A percentile compares a stretch with the other conserved stretches of the same genome.
Evolutionary conservation across 257 asterid species (phyloP).

Genomic region (Ocimum tenuiflorum): DNA sequence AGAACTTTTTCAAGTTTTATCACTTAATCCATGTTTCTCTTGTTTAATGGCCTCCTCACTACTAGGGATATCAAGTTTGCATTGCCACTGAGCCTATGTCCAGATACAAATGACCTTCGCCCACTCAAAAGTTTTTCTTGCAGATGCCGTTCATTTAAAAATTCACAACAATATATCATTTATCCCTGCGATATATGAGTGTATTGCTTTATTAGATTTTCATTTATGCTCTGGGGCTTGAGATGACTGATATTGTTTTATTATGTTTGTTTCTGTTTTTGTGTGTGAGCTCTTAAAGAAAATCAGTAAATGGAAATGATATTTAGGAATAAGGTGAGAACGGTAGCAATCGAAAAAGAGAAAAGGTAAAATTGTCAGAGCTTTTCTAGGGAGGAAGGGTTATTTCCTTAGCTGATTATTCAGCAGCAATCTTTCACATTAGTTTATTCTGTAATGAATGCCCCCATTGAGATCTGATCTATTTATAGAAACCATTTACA

Average conservation of each 20-base stretch:
- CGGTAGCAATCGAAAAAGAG: not conserved
- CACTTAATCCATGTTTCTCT: not conserved
- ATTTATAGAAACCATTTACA: too few relatives aligned
- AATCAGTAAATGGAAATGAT: not conserved
- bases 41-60: constrained; percentile 1
- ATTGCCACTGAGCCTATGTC: not conserved
- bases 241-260: too few relatives aligned
- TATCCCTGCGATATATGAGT: not conserved
- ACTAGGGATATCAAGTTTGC: not conserved
- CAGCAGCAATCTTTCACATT: not conserved
- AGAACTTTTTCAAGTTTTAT: not conserved
- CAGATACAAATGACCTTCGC: not conserved
- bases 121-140: not conserved
- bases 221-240: not conserved
- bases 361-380: not conserved
- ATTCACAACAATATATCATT: not conserved
- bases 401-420: not conserved
- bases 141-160: not conserved
- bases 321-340: not conserved
- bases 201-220: not conserved
- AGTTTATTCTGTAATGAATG: not conserved
- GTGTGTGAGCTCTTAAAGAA: not conserved
- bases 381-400: not conserved
- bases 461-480: not conserved
- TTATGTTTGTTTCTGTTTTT: not conserved